These are phyloP conservation scores for Choricystis sp. DNA, from an alignment of 139 green algal species.

Conservation along the genomic window DNA sequence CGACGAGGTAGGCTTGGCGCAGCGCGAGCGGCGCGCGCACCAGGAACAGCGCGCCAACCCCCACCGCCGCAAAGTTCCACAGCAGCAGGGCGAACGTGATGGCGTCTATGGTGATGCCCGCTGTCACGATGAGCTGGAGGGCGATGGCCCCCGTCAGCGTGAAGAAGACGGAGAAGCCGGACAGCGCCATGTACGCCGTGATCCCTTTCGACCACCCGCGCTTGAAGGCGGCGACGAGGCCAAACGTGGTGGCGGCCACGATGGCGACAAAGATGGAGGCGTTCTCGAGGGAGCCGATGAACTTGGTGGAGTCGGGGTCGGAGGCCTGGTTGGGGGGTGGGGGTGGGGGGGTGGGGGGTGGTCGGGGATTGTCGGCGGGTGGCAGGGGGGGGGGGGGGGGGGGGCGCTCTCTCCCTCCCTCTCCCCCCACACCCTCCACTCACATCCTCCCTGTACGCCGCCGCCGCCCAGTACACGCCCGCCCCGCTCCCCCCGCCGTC, in stretches of 20 bases:
- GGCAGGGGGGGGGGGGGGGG: too few relatives aligned
- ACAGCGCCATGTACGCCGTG: slow-evolving; percentile 88
- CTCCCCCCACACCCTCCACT: neutral
- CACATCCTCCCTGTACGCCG: slow-evolving; percentile 66
- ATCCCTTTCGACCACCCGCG: slow-evolving; percentile 70
- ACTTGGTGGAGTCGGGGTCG: slow-evolving; percentile 31
- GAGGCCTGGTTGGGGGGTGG: neutral
- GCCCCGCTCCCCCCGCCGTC: slow-evolving; percentile 26
- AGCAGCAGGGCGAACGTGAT: slow-evolving; percentile 68
- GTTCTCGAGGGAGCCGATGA: slow-evolving; percentile 75
- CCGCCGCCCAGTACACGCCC: slow-evolving; percentile 46
- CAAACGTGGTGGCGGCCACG: slow-evolving; percentile 74
- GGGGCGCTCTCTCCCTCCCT: too few relatives aligned
- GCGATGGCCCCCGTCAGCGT: slow-evolving; percentile 59
- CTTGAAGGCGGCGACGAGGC: slow-evolving; percentile 83
- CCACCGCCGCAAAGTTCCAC: slow-evolving; percentile 87
- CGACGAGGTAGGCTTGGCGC: slow-evolving; percentile 77
- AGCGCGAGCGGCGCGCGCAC: slow-evolving; percentile 63
- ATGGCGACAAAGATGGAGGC: slow-evolving; percentile 75
- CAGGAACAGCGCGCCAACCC: slow-evolving; percentile 68
- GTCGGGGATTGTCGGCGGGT: neutral
- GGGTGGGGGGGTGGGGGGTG: neutral
- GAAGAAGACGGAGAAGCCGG: slow-evolving; percentile 87
- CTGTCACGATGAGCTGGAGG: slow-evolving; percentile 26
- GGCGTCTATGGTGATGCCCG: slow-evolving; percentile 56